Conservation (phyloP, 371 early-diverging fungal species). For the Conidiobolus coronatus region DNA sequence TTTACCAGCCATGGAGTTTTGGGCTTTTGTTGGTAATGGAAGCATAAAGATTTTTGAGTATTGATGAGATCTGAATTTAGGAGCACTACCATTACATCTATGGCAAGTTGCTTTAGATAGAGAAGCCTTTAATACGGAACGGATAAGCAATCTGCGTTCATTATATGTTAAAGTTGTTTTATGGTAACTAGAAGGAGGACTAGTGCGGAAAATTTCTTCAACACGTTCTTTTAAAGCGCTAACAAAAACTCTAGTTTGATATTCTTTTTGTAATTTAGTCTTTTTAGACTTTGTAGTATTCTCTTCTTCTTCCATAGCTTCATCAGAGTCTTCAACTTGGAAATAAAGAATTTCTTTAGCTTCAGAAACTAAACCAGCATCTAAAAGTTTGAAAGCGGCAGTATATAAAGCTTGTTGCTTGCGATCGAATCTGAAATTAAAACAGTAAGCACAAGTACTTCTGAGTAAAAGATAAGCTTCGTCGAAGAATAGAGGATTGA, state of each 20-base stretch:
- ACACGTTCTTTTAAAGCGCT: too few relatives aligned
- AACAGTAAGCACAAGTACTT: conserved; percentile 79
- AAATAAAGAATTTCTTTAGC: conserved; percentile 22
- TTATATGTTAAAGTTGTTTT: not conserved
- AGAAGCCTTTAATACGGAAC: not conserved
- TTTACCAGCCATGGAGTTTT: conserved; percentile 32
- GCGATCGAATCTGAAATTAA: conserved; percentile 48
- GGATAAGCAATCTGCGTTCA: not conserved
- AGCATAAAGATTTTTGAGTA: conserved; percentile 70
- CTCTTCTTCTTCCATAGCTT: conserved; percentile 16
- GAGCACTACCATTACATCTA: conserved; percentile 23
- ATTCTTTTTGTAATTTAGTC: conserved; percentile 20
- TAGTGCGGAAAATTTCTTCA: too few relatives aligned
- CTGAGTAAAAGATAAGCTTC: conserved; percentile 68
- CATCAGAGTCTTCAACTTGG: conserved; percentile 22
- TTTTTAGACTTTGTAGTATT: conserved; percentile 15
- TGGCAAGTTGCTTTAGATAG: too few relatives aligned
- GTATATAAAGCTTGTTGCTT: not conserved
- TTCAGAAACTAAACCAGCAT: conserved; percentile 56
- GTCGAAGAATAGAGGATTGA: conserved; percentile 87
- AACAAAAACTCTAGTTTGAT: conserved; percentile 3
- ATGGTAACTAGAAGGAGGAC: too few relatives aligned
- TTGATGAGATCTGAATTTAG: conserved; percentile 66
- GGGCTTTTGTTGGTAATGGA: conserved; percentile 43
- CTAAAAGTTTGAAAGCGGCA: conserved; percentile 20